Percentiles rank a stretch among this genome's conserved stretches.
Conservation (phyloP, 306 rosid genomes). For the Glycine soja region DNA sequence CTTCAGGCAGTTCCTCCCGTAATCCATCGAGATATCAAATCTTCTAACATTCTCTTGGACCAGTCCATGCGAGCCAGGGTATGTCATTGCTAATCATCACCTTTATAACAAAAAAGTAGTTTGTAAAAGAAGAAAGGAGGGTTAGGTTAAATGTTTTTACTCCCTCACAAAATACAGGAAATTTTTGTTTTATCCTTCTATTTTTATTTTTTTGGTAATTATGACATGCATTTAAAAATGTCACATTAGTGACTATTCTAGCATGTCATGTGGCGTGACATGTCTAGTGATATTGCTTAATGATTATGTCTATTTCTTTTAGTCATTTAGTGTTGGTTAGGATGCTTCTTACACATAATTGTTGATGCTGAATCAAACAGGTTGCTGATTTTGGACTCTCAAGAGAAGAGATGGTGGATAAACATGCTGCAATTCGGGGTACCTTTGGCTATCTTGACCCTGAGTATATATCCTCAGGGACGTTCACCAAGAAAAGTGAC, state of each 20-base stretch:
- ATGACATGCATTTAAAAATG: not conserved
- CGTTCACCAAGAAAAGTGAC: slow-evolving; percentile 96
- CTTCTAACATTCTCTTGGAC: slow-evolving; percentile 86
- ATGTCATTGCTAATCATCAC: slow-evolving; percentile 40
- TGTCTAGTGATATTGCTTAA: slow-evolving; percentile 3
- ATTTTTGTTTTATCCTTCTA: not conserved
- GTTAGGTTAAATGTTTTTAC: not conserved
- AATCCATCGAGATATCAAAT: slow-evolving; percentile 93
- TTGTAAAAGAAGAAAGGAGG: not conserved
- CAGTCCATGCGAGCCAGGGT: slow-evolving; percentile 97
- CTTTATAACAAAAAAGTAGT: not conserved
- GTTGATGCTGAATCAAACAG: slow-evolving; percentile 57
- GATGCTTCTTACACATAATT: slow-evolving; percentile 23
- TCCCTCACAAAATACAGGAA: not conserved
- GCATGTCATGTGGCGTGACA: not conserved
- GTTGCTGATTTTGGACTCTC: slow-evolving; percentile 99
- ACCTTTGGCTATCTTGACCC: slow-evolving; percentile 98
- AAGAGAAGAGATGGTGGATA: slow-evolving; percentile 92
- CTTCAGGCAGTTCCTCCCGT: slow-evolving; percentile 97
- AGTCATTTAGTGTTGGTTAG: not conserved
- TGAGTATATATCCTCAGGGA: slow-evolving; percentile 84
- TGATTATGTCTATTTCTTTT: not conserved
- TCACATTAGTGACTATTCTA: not conserved
- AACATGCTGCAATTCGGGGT: slow-evolving; percentile 82
- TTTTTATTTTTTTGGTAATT: not conserved